Conservation (phyloP, 495 filamentous ascomycete species). For the Xylona heveae region DNA sequence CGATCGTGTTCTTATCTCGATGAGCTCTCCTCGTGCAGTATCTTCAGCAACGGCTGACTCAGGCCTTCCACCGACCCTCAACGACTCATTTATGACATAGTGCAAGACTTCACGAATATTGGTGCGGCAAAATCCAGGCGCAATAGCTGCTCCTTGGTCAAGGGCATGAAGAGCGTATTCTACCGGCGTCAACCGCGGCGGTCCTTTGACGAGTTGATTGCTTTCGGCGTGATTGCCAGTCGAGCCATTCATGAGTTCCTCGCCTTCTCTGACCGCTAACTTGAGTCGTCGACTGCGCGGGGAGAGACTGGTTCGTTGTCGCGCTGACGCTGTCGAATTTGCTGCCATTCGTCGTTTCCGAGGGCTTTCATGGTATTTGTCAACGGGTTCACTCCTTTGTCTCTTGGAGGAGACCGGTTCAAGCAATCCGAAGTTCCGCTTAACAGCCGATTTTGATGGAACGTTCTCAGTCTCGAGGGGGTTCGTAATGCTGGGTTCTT, state of each 20-base stretch:
- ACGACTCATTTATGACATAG: slow-evolving; percentile 44
- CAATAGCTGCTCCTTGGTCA: too few species aligned
- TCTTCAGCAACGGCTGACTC: slow-evolving; percentile 39
- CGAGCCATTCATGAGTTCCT: neutral
- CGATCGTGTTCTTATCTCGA: slow-evolving; percentile 37
- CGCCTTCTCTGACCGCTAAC: slow-evolving; percentile 4
- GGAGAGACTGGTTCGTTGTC: too few species aligned
- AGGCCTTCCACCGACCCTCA: slow-evolving; percentile 52
- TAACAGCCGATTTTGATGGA: slow-evolving; percentile 7
- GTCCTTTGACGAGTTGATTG: too few species aligned
- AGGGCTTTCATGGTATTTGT: too few species aligned
- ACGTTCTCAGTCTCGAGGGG: slow-evolving; percentile 16
- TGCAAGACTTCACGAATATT: slow-evolving; percentile 45
- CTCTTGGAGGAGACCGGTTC: slow-evolving; percentile 29
- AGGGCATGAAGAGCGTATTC: too few species aligned
- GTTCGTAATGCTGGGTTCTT: slow-evolving; percentile 18
- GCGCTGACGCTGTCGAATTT: too few species aligned
- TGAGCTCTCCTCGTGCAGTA: slow-evolving; percentile 40
- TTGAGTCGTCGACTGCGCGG: too few species aligned
- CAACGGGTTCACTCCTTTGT: slow-evolving; percentile 23
- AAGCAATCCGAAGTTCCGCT: too few species aligned
- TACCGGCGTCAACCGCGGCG: slow-evolving; percentile 1
- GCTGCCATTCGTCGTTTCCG: too few species aligned
- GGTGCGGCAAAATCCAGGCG: slow-evolving; percentile 31
- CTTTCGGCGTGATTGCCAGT: too few species aligned